Conservation (phyloP, 163 green algal genomes). For the Chlamydomonas reinhardtii region DNA sequence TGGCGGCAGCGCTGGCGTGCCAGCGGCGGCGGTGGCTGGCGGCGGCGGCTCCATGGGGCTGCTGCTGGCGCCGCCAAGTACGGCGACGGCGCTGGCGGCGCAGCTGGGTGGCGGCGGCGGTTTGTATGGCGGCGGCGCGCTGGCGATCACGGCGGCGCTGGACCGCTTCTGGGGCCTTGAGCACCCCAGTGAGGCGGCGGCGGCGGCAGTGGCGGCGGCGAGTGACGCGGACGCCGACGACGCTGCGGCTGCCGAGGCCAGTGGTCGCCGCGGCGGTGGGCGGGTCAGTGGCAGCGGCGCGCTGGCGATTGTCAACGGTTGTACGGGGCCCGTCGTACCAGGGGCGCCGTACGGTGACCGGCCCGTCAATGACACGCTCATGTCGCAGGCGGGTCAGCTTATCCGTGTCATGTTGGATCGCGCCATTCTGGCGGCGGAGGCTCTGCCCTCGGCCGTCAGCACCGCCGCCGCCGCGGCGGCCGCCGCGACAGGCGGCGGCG, state of each 20-base stretch:
- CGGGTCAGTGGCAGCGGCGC: too few species aligned
- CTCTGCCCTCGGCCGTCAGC: not conserved
- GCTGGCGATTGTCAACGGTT: not conserved
- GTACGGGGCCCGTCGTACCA: slow-evolving; percentile 3
- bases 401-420: not conserved
- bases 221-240: not conserved
- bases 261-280: too few species aligned
- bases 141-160: not conserved
- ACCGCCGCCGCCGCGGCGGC: not conserved
- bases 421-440: not conserved
- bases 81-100: not conserved
- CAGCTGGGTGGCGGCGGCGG: not conserved
- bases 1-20: not conserved
- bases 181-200: not conserved
- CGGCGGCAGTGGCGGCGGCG: not conserved
- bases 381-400: not conserved
- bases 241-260: not conserved
- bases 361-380: not conserved
- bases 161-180: slow-evolving; percentile 26
- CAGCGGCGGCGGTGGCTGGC: not conserved
- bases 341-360: slow-evolving; percentile 30
- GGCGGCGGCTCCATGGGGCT: not conserved
- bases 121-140: not conserved
- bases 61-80: not conserved
- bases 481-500: not conserved